Percentiles rank a stretch among this genome's conserved stretches.
Conservation (phyloP, 345 rosid species). For the Fremontodendron californicum region DNA sequence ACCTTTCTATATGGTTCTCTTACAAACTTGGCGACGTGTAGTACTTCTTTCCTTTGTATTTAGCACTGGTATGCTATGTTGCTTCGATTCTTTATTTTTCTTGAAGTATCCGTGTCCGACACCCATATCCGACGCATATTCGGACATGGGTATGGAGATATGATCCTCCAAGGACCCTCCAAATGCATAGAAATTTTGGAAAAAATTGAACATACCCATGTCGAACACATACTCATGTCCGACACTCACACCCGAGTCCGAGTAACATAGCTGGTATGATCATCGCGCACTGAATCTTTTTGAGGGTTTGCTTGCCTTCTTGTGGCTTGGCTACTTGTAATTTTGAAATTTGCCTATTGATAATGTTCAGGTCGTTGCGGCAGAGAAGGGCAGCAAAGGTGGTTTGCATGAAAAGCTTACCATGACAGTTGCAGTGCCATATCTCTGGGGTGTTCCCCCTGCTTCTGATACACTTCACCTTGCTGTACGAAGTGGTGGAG, state of each 20-base stretch:
- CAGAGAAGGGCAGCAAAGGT: slow-evolving; percentile 72
- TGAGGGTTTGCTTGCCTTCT: background rate
- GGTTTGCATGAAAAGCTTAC: slow-evolving; percentile 87
- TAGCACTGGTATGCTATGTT: no score
- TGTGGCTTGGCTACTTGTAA: background rate
- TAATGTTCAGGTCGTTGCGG: slow-evolving; percentile 54
- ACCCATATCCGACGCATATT: no score
- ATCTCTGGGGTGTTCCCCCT: slow-evolving; percentile 96
- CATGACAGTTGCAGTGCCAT: slow-evolving; percentile 90
- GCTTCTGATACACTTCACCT: slow-evolving; percentile 91
- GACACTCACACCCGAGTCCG: no score
- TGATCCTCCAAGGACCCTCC: no score
- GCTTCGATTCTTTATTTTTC: no score
- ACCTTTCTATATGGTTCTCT: background rate
- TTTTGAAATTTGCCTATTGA: background rate
- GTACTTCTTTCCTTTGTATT: background rate
- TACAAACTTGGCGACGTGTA: background rate
- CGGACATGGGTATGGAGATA: no score
- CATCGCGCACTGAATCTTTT: background rate
- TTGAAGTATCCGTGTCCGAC: no score
- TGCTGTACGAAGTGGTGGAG: slow-evolving; percentile 88
- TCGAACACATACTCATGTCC: no score
- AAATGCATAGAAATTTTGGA: no score
- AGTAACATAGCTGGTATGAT: no score
- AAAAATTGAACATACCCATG: no score